Percentiles rank a stretch among this genome's conserved stretches.
These are phyloP conservation scores for Pythium graminicola DNA, from an alignment of 352 stramenopile species.

Conservation along the genomic window DNA sequence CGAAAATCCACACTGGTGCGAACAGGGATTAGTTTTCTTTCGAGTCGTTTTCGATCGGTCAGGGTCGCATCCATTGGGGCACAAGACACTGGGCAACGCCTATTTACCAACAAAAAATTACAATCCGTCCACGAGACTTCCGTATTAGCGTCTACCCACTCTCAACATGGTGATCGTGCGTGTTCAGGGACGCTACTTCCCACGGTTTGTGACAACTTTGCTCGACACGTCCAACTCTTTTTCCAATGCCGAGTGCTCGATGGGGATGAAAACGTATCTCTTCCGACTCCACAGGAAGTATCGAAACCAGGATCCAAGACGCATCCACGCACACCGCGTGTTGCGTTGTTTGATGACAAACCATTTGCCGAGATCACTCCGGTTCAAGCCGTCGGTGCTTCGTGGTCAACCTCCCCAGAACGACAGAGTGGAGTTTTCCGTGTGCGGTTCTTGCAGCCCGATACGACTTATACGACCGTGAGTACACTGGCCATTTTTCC, in stretches of 20 bases:
- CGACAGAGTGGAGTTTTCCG: constrained; percentile 21
- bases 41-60: too few species aligned
- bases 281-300: too few species aligned
- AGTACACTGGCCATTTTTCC: constrained; percentile 86
- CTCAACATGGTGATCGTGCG: too few species aligned
- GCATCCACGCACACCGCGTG: constrained; percentile 8
- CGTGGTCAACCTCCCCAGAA: neutral
- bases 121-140: neutral
- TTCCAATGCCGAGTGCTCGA: constrained; percentile 4
- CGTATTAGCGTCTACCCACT: too few species aligned
- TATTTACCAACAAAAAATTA: too few species aligned
- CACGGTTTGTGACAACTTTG: constrained; percentile 17
- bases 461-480: constrained; percentile 32
- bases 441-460: constrained; percentile 44
- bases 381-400: constrained; percentile 2
- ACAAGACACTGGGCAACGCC: too few species aligned
- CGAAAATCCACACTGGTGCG: too few species aligned
- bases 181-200: too few species aligned
- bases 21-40: too few species aligned
- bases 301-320: too few species aligned
- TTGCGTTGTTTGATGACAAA: constrained; percentile 16
- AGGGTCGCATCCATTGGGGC: too few species aligned
- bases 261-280: neutral
- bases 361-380: constrained; percentile 16
- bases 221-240: constrained; percentile 1